phyloP scores from a whole-genome alignment of 129 eudicot species.

The Silybum marianum region DNA sequence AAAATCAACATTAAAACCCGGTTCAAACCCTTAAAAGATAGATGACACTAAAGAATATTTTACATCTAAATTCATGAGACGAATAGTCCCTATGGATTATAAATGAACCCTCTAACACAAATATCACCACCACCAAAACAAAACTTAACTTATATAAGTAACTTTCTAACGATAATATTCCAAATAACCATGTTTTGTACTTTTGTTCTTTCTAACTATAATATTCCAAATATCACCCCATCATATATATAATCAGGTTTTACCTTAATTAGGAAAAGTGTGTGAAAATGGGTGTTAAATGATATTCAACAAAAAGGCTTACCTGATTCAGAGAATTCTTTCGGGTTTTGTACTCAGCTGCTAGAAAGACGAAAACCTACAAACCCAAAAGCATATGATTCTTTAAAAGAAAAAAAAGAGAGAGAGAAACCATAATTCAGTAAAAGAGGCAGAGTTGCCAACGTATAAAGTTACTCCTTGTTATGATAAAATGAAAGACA shows the following conservation, averaged over 20 bases:
- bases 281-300: neutral
- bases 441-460: neutral
- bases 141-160: neutral
- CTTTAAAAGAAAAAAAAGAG: neutral
- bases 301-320: neutral
- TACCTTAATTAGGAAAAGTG: neutral
- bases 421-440: neutral
- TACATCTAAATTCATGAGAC: neutral
- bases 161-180: no score
- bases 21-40: neutral
- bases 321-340: slow-evolving; percentile 86
- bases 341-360: slow-evolving; percentile 95
- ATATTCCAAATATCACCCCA: neutral
- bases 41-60: neutral
- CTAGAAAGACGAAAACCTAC: slow-evolving; percentile 91
- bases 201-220: no score
- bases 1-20: neutral
- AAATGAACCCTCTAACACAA: neutral
- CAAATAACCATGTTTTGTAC: no score
- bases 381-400: slow-evolving; percentile 12
- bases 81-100: neutral
- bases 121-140: neutral
- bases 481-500: neutral
- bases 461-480: neutral
- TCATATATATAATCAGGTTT: neutral